phyloP scores from a whole-genome alignment of 805 yeast genomes.

The Candida sphagnicola region DNA sequence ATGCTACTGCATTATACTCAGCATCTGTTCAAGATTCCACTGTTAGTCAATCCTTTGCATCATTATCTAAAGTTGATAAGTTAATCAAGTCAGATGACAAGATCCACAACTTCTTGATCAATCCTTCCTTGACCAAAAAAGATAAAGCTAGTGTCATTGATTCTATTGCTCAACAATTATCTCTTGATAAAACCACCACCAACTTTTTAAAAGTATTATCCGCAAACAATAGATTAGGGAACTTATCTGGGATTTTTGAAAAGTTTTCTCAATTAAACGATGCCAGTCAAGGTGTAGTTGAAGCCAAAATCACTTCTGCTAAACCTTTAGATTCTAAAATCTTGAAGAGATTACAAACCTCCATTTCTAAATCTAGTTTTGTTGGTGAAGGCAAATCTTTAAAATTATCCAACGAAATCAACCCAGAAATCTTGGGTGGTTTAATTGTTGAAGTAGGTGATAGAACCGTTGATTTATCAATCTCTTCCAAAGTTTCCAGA shows the following conservation, averaged over 20 bases:
- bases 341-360: slow-evolving; percentile 71
- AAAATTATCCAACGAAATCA: slow-evolving; percentile 75
- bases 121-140: slow-evolving; percentile 77
- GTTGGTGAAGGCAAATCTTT: slow-evolving; percentile 86
- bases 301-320: slow-evolving; percentile 89
- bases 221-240: slow-evolving; percentile 86
- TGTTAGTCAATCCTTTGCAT: slow-evolving; percentile 63
- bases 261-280: slow-evolving; percentile 77
- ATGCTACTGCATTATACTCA: slow-evolving; percentile 90
- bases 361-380: slow-evolving; percentile 71
- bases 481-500: slow-evolving; percentile 78
- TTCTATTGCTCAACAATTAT: slow-evolving; percentile 45
- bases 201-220: slow-evolving; percentile 84
- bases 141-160: slow-evolving; percentile 73
- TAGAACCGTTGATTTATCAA: slow-evolving; percentile 91
- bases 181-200: slow-evolving; percentile 64
- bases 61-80: slow-evolving; percentile 55
- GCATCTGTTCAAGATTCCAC: slow-evolving; percentile 84
- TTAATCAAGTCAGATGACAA: slow-evolving; percentile 61
- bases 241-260: slow-evolving; percentile 59
- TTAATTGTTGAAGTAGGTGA: slow-evolving; percentile 94
- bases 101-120: slow-evolving; percentile 56
- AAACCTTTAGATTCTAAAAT: slow-evolving; percentile 77
- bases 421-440: slow-evolving; percentile 94
- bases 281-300: slow-evolving; percentile 88